Evolutionary conservation across 2,329 filamentous ascomycete species (phyloP).

Genomic region (Curvularia eragrostidis): DNA sequence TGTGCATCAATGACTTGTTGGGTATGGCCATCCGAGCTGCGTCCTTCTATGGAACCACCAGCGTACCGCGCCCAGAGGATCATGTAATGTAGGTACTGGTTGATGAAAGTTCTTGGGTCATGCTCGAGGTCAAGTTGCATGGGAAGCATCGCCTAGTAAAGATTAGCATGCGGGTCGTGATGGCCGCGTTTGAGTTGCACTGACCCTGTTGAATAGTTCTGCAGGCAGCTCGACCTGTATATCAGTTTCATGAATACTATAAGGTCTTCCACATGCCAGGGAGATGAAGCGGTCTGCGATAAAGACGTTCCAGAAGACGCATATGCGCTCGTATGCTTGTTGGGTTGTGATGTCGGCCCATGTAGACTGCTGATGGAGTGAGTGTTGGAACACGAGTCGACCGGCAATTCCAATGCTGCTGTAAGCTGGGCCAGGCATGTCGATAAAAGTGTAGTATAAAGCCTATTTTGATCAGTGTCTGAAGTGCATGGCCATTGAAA

Average conservation of each 20-base stretch:
- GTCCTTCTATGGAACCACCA: conserved; percentile 31
- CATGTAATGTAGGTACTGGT: conserved; percentile 32
- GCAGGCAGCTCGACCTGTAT: conserved; percentile 35
- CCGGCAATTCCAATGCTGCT: conserved; percentile 39
- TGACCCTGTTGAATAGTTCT: conserved; percentile 29
- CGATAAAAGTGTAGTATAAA: conserved; percentile 33
- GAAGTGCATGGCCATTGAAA: not conserved
- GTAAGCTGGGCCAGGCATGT: conserved; percentile 40
- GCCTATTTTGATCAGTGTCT: conserved; percentile 28
- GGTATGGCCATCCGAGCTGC: conserved; percentile 20
- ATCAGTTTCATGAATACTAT: conserved; percentile 37
- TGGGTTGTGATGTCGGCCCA: conserved; percentile 23
- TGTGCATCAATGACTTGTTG: conserved; percentile 18
- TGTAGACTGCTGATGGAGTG: conserved; percentile 37
- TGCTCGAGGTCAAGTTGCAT: conserved; percentile 14
- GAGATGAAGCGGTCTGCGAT: conserved; percentile 40
- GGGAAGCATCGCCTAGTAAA: conserved; percentile 20
- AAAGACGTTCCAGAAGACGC: conserved; percentile 41
- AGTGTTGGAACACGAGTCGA: conserved; percentile 37
- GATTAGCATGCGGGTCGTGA: not conserved
- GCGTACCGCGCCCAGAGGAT: conserved; percentile 36
- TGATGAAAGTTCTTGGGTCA: conserved; percentile 25
- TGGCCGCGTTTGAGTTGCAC: not conserved
- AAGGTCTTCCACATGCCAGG: conserved; percentile 40
- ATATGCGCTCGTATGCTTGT: conserved; percentile 32